Evolutionary conservation across 768 basidiomycete genomes (phyloP), one percentile per base, ranked within the genome.

Genomic region (Hericium erinaceus): DNA sequence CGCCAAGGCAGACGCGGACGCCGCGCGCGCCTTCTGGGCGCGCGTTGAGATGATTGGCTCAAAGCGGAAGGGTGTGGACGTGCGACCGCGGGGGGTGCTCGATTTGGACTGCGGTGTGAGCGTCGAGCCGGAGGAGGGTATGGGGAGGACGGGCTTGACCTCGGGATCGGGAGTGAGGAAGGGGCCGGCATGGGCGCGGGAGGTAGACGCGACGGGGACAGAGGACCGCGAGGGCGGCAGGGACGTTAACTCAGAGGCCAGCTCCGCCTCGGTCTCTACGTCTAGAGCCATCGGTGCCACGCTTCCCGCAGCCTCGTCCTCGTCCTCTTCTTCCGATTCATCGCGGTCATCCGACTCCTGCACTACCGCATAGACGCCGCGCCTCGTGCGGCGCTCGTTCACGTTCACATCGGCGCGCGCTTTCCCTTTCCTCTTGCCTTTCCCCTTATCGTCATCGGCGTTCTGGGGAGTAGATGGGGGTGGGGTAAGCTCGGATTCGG

Each of bases 281-380:
- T n/a, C 33, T n/a, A 46, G 16, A n/a, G 44, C 44, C 44, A 46
- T 46, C 6, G 33, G 33, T 33, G 33, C 33, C 26, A 24, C 22
- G 9, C 51, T 10, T 15, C 13, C 20, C 54, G 15, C 46, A 26
- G 15, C 39, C 10, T 22, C n/a, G 10, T 38, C 48, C 18, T 26
- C 56, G 16, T 39, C 49, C 15, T 51, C 26, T 18, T 51, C 56
- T 20, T 22, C 40, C 24, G 56, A 18, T 12, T 52, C 48, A 38
- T 24, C 37, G 15, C 15, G 22, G 58, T 81, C 81, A 60, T 86
- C 84, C 41, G 80, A 80, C 53, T 82, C 80, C 20, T 83, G 75
- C 60, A 84, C 70, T 41, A 88, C 80, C 28, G 86, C 85, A 67
- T 92, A 92, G 16, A 92, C 89, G 37, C 89, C 89, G 44, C 89